Evolutionary conservation across 352 stramenopile species (phyloP).

Genomic region (Phytopythium chamaehyphon): DNA sequence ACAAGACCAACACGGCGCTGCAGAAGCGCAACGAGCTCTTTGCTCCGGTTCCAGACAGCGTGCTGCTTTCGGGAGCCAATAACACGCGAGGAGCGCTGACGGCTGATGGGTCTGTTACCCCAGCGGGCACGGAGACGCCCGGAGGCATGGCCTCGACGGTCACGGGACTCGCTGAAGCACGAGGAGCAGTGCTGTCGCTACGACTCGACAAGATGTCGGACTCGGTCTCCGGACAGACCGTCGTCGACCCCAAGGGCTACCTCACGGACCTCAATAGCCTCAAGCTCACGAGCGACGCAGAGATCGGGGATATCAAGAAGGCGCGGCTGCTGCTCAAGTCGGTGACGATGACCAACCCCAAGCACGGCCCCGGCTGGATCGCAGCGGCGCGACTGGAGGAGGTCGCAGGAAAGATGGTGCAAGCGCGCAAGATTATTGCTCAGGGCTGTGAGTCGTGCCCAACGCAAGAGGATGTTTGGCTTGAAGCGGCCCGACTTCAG

Average conservation of each 20-base stretch:
- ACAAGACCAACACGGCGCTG: constrained; percentile 89
- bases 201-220: constrained; percentile 98
- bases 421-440: constrained; percentile 97
- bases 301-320: constrained; percentile 99
- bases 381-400: constrained; percentile 97
- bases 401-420: constrained; percentile 93
- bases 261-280: constrained; percentile 96
- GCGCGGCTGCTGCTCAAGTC: constrained; percentile 94
- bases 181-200: constrained; percentile 92
- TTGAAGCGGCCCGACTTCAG: constrained; percentile 96
- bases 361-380: constrained; percentile 98
- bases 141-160: constrained; percentile 69
- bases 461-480: constrained; percentile 97
- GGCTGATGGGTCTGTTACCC: constrained; percentile 49
- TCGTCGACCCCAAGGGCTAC: constrained; percentile 98
- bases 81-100: constrained; percentile 9
- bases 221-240: constrained; percentile 94
- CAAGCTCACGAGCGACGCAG: constrained; percentile 90
- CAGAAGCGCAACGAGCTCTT: constrained; percentile 93
- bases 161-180: constrained; percentile 87
- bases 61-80: constrained; percentile 72
- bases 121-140: constrained; percentile 40
- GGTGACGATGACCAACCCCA: constrained; percentile 98
- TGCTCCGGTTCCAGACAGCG: constrained; percentile 92
- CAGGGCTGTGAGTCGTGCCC: constrained; percentile 96